Evolutionary conservation across 2,329 filamentous ascomycete species (phyloP), one percentile per base, ranked within the genome.

Genomic region (Colletotrichum euphorbiae): DNA sequence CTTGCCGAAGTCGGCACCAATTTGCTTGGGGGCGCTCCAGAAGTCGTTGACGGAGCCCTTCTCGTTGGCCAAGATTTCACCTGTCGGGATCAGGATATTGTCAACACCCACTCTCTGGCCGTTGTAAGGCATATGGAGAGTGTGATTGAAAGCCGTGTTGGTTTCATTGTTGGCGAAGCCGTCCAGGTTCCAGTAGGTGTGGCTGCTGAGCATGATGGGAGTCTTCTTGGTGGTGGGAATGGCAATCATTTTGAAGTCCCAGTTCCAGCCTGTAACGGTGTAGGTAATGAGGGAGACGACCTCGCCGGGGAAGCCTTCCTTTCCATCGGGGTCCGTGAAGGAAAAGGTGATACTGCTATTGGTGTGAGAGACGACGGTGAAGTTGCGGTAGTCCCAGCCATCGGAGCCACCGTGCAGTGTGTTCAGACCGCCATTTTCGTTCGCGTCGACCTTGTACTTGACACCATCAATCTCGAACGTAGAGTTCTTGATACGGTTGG

Each of bases 181-280:
- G 74, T 94, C 92, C 50, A 95, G 83, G 77, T 94, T 94, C 92
- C 92, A 95, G 84, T 95, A 95, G 7, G 87, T 88, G 82, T 92
- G 84, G 72, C 82, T 85, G 75, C 87, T 92, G 66, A 95, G 84
- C 92, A 95, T 94, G 77, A 95, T 93, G 55, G 92, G 92, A 6
- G 92, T 94, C 80, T 89, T 90, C 80, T 92, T 88, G 33, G 90
- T 92, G 8, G 90, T 89, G 3, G 91, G 83, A 62, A 91, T 78
- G 45, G 91, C 92, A 13, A 89, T 81, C 84, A 94, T 93, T 79
- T 88, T 90, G 73, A 93, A 84, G 74, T 92, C 85, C 91, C 91
- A 94, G 54, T 88, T 86, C 76, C 85, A 82, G 31, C 89, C 86
- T 4, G 83, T 83, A 58, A 94, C 77, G 0, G 89, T 90, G 79